Base-by-base conservation (phyloP, 2,329 filamentous ascomycete species). In the Exophiala sp. region DNA sequence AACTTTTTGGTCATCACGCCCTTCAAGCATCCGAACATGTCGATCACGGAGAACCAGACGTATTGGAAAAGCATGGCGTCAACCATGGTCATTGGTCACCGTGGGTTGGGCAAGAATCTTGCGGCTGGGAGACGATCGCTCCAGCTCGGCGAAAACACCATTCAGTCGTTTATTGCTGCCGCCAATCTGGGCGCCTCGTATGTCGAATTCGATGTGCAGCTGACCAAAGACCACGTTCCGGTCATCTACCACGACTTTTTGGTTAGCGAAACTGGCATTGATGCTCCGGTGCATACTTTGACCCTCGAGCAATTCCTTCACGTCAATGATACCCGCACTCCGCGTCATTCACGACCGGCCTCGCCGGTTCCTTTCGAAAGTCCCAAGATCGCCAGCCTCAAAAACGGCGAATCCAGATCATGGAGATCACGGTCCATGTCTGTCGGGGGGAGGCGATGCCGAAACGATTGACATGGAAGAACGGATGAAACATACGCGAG, bases 201-300 rank as follows among this genome's bases (percentile, higher is more conserved):
- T 60, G 80, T 85, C 29, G 81, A 85, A 60, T 80, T 81, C 63
- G 93, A 98, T 65, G 93, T 98, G 0, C 93, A 98, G 66, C 74
- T 98, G 32, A 98, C 93, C n/a, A 98, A 98, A 64, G 93, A 98
- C 65, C 89, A 94, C 62, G 89, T 98, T 1, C 93, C 93, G 0
- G 91, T 98, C 58, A 95, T 98, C 62, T 98, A 98, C 65, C 93
- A 98, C 65, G 93, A 98, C 67, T 98, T 98, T 64, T 76, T 97
- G 11, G 93, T 98, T 66, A 95, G 89, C 64, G 93, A 98, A 70
- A 97, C 93, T 0, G 93, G 94, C 8, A 93, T 96, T 46, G 93
- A 98, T 64, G 93, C 93, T 0, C 93, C 93, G 0, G 91, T 98
- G 1, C 93, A 98, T 65, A 95, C 88, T 0, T 74, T 98, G 57